A percentile compares a stretch with the other conserved stretches of the same genome.
phyloP scores from a whole-genome alignment of 2,329 filamentous ascomycete species.

The Mycosphaerella sp. region DNA sequence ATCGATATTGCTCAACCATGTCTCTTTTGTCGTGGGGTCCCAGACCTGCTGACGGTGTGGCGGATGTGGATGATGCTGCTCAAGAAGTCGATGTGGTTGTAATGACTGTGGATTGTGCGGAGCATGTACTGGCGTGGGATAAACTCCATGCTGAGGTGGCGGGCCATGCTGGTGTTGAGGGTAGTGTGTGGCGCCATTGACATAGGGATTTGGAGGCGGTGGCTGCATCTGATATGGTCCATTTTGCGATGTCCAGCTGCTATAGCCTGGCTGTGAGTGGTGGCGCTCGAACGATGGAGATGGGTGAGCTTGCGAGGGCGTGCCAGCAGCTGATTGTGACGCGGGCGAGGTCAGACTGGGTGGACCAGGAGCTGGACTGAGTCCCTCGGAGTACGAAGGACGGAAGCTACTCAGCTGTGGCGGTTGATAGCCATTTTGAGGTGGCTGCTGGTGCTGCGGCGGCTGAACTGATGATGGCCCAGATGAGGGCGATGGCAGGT shows the following conservation, averaged over 20 bases:
- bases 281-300: slow-evolving; percentile 23
- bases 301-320: slow-evolving; percentile 26
- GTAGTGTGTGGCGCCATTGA: slow-evolving; percentile 17
- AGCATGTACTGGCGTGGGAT: slow-evolving; percentile 14
- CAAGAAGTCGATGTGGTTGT: slow-evolving; percentile 10
- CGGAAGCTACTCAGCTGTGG: slow-evolving; percentile 25
- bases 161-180: slow-evolving; percentile 10
- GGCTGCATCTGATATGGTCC: slow-evolving; percentile 22
- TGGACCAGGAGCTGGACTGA: slow-evolving; percentile 17
- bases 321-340: slow-evolving; percentile 21
- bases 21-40: slow-evolving; percentile 29
- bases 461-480: slow-evolving; percentile 3
- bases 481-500: slow-evolving; percentile 11
- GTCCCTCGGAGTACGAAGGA: slow-evolving; percentile 22
- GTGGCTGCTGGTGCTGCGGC: slow-evolving; percentile 1
- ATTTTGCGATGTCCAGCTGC: slow-evolving; percentile 23
- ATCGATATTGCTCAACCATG: slow-evolving; percentile 35
- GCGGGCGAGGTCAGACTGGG: slow-evolving; percentile 29
- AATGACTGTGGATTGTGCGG: slow-evolving; percentile 8
- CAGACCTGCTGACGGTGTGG: slow-evolving; percentile 18
- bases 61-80: slow-evolving; percentile 11
- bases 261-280: slow-evolving; percentile 14
- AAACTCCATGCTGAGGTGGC: slow-evolving; percentile 8
- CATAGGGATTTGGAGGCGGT: slow-evolving; percentile 18
- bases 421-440: slow-evolving; percentile 14